Conservation (phyloP, 495 filamentous ascomycete species). For the Neurospora sublineolata region DNA sequence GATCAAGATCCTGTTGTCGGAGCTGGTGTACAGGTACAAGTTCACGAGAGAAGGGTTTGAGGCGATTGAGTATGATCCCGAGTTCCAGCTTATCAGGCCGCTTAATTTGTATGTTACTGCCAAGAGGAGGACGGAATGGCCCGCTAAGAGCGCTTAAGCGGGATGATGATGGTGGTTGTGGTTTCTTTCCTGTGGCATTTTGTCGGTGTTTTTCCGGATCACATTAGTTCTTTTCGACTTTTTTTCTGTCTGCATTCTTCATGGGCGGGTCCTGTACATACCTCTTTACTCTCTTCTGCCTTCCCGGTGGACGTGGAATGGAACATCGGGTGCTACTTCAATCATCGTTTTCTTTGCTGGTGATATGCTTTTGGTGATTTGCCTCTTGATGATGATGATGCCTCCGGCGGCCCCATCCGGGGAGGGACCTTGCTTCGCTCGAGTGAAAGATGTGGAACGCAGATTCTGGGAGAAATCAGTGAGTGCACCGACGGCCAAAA, state of each 20-base stretch:
- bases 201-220: neutral
- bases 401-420: neutral
- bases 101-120: constrained; percentile 43
- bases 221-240: neutral
- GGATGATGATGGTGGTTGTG: neutral
- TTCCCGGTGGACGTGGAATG: neutral
- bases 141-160: constrained; percentile 8
- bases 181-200: neutral
- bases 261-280: neutral
- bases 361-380: too few species aligned
- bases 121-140: constrained; percentile 36
- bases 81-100: constrained; percentile 45
- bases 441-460: neutral
- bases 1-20: constrained; percentile 38
- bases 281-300: neutral
- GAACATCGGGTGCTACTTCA: neutral
- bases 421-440: neutral
- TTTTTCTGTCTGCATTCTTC: neutral
- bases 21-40: constrained; percentile 43
- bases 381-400: neutral
- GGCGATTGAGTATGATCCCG: constrained; percentile 44
- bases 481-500: neutral
- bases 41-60: constrained; percentile 29
- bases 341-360: neutral
- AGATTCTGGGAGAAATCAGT: neutral